Evolutionary conservation across 257 asterid species (phyloP).

Genomic region (Nicotiana obtusifolia): DNA sequence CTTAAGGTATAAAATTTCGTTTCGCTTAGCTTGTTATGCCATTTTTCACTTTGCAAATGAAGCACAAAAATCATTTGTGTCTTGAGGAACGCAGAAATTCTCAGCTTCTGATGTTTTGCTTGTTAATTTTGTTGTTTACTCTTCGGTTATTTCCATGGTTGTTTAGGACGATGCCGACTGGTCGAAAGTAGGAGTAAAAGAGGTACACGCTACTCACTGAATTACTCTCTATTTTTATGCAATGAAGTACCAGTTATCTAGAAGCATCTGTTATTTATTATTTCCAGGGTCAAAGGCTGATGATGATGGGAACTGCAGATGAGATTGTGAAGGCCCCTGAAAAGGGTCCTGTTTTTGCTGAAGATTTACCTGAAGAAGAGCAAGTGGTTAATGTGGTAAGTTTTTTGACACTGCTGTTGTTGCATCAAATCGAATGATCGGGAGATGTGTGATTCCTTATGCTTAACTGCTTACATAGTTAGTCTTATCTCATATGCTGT

Average conservation of each 20-base stretch:
- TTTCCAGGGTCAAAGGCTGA: conserved; percentile 88
- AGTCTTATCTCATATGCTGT: neutral
- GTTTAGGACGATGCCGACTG: conserved; percentile 91
- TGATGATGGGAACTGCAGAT: conserved; percentile 99
- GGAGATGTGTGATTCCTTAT: neutral
- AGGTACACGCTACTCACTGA: conserved; percentile 41
- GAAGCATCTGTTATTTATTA: conserved; percentile 5
- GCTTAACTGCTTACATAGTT: neutral
- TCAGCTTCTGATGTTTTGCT: conserved; percentile 6
- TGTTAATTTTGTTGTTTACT: neutral
- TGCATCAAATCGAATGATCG: neutral
- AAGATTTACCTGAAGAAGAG: conserved; percentile 98
- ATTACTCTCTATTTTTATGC: conserved; percentile 2
- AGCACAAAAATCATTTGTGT: conserved; percentile 10
- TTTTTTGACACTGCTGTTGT: conserved; percentile 15
- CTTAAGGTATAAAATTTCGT: conserved; percentile 56
- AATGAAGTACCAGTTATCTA: conserved; percentile 2
- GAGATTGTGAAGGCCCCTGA: conserved; percentile 98
- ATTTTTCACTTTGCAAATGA: neutral
- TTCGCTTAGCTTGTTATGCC: neutral
- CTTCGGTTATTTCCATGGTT: conserved; percentile 14
- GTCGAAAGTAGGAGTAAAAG: conserved; percentile 85
- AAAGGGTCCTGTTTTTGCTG: conserved; percentile 82
- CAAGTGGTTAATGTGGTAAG: conserved; percentile 64
- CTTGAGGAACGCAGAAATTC: neutral